Base-by-base conservation (phyloP, 192 early-diverging fungal species). In the Backusella parvicylindrica region DNA sequence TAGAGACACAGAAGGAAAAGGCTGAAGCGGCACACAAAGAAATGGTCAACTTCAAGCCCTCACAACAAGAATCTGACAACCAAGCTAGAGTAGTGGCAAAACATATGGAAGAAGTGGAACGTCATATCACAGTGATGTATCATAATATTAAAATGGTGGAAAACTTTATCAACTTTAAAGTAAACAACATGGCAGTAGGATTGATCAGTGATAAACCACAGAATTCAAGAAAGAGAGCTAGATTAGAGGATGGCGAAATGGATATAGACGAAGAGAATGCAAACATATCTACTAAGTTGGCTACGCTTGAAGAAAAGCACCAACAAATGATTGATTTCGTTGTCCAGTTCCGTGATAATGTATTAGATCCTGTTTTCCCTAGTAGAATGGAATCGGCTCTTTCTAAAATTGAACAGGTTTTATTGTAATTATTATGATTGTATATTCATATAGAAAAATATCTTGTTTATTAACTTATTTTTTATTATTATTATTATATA, bases 241-340 rank as follows among this genome's bases (percentile, higher is more conserved):
- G 36, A 68, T 2, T 12, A 5, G 32, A 68, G 3, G 8, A 37
- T 38, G 66, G 31, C 1, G 33, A 33, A 35, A 33, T 37, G 9
- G 66, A 68, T 26, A 18, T 37, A 1, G 66, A 68, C 32, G 63
- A 28, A 12, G 36, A 68, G 7, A n/a, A 68, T 9, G 66, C 37
- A 4, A n/a, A 68, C 1, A 6, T 23, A 2, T 12, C 9, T 6
- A 23, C 16, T 13, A 36, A n/a, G 23, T 38, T 68, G 11, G 32
- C 66, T 37, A 3, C 32, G 1, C 32, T 68, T 12, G 33, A 68
- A 12, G 35, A 33, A 2, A 35, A 68, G 21, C 66, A 68, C 9
- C 66, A 68, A 11, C 38, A 70, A 38, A 21, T 70, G 37, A n/a
- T 41, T 47, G 68, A 70, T 47, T 70, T 47, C 37, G 40, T 70